Conservation (phyloP, 1,284 basidiomycete species). For the Ustilago curta region DNA sequence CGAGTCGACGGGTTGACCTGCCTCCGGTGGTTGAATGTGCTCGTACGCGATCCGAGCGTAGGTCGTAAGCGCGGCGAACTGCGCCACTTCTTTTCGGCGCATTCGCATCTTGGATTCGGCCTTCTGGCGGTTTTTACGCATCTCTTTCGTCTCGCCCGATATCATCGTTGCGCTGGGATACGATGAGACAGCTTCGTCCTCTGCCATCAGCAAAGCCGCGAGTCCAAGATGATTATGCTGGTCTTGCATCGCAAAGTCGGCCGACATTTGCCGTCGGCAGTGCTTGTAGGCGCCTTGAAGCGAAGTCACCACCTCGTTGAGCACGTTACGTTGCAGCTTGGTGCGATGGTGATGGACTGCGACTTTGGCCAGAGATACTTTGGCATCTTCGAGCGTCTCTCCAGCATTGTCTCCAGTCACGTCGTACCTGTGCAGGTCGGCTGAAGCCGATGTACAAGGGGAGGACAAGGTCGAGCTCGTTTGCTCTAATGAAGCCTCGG, state of each 20-base stretch:
- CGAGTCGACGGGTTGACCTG: background rate
- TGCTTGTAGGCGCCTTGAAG: slow-evolving; percentile 25
- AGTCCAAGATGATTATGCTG: background rate
- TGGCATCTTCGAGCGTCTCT: background rate
- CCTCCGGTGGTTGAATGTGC: background rate
- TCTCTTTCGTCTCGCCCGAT: slow-evolving; percentile 28
- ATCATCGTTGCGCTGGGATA: background rate
- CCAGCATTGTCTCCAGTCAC: background rate
- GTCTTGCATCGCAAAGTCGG: background rate
- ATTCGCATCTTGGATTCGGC: slow-evolving; percentile 37
- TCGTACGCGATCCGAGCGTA: slow-evolving; percentile 11
- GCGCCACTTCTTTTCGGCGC: slow-evolving; percentile 24
- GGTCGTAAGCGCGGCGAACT: slow-evolving; percentile 18
- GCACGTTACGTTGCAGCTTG: slow-evolving; percentile 27
- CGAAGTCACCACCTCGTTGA: slow-evolving; percentile 25
- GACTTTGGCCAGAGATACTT: slow-evolving; percentile 4
- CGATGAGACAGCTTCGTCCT: background rate
- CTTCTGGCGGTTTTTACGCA: slow-evolving; percentile 35
- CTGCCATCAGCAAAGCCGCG: background rate
- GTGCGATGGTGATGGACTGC: slow-evolving; percentile 32
- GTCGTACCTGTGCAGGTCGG: background rate
- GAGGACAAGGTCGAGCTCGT: slow-evolving; percentile 4
- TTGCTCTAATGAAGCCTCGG: slow-evolving; percentile 4
- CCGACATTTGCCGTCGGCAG: slow-evolving; percentile 18
- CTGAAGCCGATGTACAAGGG: background rate